Conservation (phyloP, 768 basidiomycete species). For the Holtermannia corniformis region DNA sequence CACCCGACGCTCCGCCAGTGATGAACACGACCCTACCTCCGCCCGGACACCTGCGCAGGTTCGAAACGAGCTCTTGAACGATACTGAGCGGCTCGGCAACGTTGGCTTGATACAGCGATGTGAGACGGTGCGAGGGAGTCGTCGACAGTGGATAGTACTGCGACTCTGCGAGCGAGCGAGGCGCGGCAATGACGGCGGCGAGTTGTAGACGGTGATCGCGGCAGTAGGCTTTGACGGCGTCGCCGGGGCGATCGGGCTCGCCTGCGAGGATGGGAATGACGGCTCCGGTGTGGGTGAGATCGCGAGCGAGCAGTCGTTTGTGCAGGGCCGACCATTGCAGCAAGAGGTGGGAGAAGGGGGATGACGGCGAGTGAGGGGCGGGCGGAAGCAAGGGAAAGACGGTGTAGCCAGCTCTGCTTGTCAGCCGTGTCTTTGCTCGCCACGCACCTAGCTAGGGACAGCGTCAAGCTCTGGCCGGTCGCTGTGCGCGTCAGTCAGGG, state of each 20-base stretch:
- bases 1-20: slow-evolving; percentile 7
- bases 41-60: slow-evolving; percentile 8
- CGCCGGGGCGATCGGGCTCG: slow-evolving; percentile 23
- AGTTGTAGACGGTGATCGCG: slow-evolving; percentile 18
- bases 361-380: slow-evolving; percentile 15
- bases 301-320: slow-evolving; percentile 16
- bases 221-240: slow-evolving; percentile 28
- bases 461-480: slow-evolving; percentile 23
- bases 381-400: slow-evolving; percentile 30
- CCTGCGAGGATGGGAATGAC: slow-evolving; percentile 27
- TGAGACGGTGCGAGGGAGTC: slow-evolving; percentile 16
- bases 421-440: too few species aligned
- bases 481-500: slow-evolving; percentile 1
- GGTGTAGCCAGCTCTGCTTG: slow-evolving; percentile 27
- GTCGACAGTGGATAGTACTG: not conserved
- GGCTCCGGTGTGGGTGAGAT: slow-evolving; percentile 19
- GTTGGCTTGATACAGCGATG: slow-evolving; percentile 21
- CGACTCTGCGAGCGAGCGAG: not conserved
- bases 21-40: slow-evolving; percentile 24
- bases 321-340: slow-evolving; percentile 24
- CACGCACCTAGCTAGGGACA: slow-evolving; percentile 28
- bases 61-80: slow-evolving; percentile 21
- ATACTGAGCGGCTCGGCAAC: slow-evolving; percentile 27
- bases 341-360: slow-evolving; percentile 18
- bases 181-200: slow-evolving; percentile 21